phyloP scores from a whole-genome alignment of 2,329 filamentous ascomycete genomes.

The Rutstroemia sydowiana region DNA sequence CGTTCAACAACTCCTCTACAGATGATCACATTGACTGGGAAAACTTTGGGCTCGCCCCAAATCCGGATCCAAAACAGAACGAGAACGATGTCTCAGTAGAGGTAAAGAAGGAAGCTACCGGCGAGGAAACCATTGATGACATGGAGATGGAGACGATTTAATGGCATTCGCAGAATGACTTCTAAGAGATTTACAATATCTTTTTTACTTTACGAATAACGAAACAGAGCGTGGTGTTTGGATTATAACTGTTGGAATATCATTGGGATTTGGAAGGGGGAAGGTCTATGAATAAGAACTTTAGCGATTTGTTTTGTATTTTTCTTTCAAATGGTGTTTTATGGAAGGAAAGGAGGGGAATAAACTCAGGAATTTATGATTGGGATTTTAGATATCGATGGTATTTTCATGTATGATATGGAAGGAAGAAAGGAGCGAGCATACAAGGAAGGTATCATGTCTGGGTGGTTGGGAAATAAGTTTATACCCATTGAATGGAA shows the following conservation, averaged over 20 bases:
- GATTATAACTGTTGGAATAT: no score
- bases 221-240: neutral
- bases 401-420: no score
- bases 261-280: neutral
- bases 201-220: conserved; percentile 1
- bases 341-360: no score
- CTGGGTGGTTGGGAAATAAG: no score
- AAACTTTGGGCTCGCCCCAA: neutral
- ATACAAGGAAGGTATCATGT: neutral
- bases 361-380: no score
- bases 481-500: no score
- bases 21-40: conserved; percentile 3
- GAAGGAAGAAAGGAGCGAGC: no score
- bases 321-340: neutral
- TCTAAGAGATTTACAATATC: neutral
- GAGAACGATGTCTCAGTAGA: conserved; percentile 2
- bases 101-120: conserved; percentile 21
- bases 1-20: conserved; percentile 11
- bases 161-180: neutral
- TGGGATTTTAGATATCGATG: no score
- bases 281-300: neutral
- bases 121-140: conserved; percentile 2
- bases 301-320: neutral
- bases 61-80: neutral
- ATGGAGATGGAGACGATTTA: neutral